Evolutionary conservation across 1,139 yeast genomes (phyloP).

Genomic region (Yamadazyma epiphylla): DNA sequence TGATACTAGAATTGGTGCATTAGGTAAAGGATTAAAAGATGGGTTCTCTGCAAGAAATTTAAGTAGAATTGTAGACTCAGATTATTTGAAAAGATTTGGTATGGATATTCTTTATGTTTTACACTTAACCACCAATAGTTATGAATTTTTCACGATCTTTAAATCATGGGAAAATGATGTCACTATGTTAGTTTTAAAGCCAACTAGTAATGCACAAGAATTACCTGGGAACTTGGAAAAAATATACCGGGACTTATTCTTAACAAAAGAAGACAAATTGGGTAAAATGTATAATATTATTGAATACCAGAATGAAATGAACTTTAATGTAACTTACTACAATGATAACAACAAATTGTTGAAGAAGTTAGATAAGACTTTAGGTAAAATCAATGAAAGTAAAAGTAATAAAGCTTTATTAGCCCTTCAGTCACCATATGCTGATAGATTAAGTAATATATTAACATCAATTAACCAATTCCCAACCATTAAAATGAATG

Average conservation of each 20-base stretch:
- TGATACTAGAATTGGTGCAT: slow-evolving; percentile 67
- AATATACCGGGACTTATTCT: slow-evolving; percentile 51
- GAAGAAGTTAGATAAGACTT: slow-evolving; percentile 49
- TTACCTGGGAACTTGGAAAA: slow-evolving; percentile 52
- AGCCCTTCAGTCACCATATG: slow-evolving; percentile 70
- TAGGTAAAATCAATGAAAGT: slow-evolving; percentile 62
- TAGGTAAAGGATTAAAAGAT: slow-evolving; percentile 81
- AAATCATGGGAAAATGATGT: slow-evolving; percentile 60
- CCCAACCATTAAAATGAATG: slow-evolving; percentile 62
- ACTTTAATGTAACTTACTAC: slow-evolving; percentile 51
- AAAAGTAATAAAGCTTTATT: slow-evolving; percentile 64
- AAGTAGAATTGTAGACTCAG: slow-evolving; percentile 39
- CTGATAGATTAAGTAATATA: slow-evolving; percentile 38
- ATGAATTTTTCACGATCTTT: slow-evolving; percentile 69
- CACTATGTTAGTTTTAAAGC: slow-evolving; percentile 61
- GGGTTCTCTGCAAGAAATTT: slow-evolving; percentile 75
- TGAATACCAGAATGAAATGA: slow-evolving; percentile 47
- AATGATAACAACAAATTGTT: slow-evolving; percentile 46
- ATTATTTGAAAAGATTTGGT: slow-evolving; percentile 51
- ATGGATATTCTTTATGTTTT: slow-evolving; percentile 66
- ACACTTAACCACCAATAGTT: slow-evolving; percentile 72
- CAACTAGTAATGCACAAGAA: slow-evolving; percentile 65
- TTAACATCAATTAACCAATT: slow-evolving; percentile 49
- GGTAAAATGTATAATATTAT: slow-evolving; percentile 42
- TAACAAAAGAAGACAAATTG: slow-evolving; percentile 44